Evolutionary conservation across 192 early-diverging fungal genomes (phyloP).

Genomic region (Globomyces pollinis-pini): DNA sequence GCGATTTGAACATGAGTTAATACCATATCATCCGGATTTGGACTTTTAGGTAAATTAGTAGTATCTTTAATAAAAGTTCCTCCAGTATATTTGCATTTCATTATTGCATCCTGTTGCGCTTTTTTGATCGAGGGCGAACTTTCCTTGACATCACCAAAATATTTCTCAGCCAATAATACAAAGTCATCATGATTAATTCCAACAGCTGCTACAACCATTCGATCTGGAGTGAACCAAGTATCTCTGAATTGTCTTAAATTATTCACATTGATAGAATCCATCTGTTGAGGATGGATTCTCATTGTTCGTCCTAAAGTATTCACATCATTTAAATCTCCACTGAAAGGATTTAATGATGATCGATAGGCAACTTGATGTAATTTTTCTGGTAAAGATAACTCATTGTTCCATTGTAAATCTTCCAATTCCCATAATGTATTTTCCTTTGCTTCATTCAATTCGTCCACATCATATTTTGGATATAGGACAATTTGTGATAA

Average conservation of each 20-base stretch:
- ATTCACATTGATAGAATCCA: constrained; percentile 59
- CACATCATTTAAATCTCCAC: constrained; percentile 31
- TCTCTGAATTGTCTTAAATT: constrained; percentile 63
- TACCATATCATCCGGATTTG: constrained; percentile 42
- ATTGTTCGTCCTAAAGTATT: constrained; percentile 79
- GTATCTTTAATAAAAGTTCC: constrained; percentile 68
- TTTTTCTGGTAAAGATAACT: constrained; percentile 78
- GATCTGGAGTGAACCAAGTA: constrained; percentile 83
- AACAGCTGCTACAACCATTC: constrained; percentile 82
- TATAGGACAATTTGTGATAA: constrained; percentile 76
- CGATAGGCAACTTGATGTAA: constrained; percentile 75
- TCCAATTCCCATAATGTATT: constrained; percentile 79
- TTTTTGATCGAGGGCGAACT: constrained; percentile 15
- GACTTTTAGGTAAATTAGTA: constrained; percentile 43
- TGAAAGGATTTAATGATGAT: not conserved
- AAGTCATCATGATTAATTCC: constrained; percentile 82
- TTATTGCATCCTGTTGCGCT: constrained; percentile 13
- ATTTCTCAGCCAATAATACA: constrained; percentile 55
- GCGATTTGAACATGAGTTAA: constrained; percentile 86
- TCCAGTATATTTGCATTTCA: constrained; percentile 68
- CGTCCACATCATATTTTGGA: constrained; percentile 63
- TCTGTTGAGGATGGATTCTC: constrained; percentile 59
- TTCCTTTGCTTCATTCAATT: constrained; percentile 72
- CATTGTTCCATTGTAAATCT: constrained; percentile 78
- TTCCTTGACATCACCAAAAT: constrained; percentile 66